These are phyloP conservation scores for Plasmopara viticola DNA, from an alignment of 352 stramenopile species.

Conservation along the genomic window DNA sequence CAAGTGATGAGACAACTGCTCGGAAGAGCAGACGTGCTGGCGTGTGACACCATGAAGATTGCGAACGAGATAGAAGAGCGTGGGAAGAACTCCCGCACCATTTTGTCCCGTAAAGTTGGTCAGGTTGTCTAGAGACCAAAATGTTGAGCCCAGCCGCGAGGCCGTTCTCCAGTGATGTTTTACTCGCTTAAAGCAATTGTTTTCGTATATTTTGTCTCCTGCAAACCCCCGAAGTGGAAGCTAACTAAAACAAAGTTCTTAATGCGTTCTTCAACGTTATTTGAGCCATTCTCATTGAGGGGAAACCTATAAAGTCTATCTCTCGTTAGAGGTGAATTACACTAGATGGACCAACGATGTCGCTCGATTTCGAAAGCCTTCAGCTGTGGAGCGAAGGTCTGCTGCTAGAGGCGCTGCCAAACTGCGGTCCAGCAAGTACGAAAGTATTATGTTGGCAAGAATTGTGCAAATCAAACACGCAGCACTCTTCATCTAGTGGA, in stretches of 20 bases:
- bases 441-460: background rate
- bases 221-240: too few species aligned
- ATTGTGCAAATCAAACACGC: background rate
- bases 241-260: background rate
- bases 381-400: background rate
- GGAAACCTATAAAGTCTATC: background rate
- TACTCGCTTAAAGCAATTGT: background rate
- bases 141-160: background rate
- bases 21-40: background rate
- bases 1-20: too few species aligned
- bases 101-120: background rate
- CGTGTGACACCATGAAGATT: background rate
- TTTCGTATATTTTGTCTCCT: background rate
- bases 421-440: background rate
- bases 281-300: background rate
- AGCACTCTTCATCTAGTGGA: background rate
- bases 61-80: background rate
- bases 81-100: background rate
- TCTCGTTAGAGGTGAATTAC: background rate
- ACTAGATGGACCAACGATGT: background rate
- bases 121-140: background rate
- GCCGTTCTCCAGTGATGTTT: conserved; percentile 1
- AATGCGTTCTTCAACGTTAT: background rate
- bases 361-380: background rate
- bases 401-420: background rate